A percentile compares a stretch with the other conserved stretches of the same genome.
Conservation (phyloP, 106 monocot species). For the Allium fistulosum region DNA sequence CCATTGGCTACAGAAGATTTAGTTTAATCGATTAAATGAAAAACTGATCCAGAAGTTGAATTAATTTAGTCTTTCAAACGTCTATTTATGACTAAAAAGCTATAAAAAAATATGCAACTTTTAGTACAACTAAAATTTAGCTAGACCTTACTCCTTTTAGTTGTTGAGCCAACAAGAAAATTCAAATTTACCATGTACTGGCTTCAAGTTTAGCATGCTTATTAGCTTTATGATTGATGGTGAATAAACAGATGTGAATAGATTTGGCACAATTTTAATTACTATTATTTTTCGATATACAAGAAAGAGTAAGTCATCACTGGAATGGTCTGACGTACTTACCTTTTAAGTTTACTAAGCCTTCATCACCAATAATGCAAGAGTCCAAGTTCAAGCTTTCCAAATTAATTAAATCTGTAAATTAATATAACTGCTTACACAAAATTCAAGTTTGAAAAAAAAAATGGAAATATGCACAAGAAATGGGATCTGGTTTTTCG, state of each 20-base stretch:
- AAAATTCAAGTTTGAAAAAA: not conserved
- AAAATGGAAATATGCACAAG: not conserved
- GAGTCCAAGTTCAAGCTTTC: slow-evolving; percentile 95
- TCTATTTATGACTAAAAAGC: too few species aligned
- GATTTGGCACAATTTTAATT: too few species aligned
- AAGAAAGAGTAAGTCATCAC: not conserved
- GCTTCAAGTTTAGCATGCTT: not conserved
- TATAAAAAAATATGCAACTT: too few species aligned
- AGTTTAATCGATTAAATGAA: too few species aligned
- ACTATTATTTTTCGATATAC: not conserved
- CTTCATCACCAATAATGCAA: slow-evolving; percentile 80
- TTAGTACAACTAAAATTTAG: too few species aligned
- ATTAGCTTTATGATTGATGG: not conserved
- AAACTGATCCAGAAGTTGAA: too few species aligned
- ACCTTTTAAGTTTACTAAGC: slow-evolving; percentile 83
- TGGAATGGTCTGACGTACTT: slow-evolving; percentile 2
- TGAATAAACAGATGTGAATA: not conserved
- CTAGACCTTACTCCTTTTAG: too few species aligned
- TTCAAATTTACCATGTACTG: not conserved
- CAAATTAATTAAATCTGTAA: slow-evolving; percentile 74
- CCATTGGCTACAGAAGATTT: too few species aligned
- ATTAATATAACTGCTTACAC: not conserved
- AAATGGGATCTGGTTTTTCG: not conserved
- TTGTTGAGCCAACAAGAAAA: too few species aligned
- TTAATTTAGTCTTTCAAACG: too few species aligned